phyloP scores from a whole-genome alignment of 2,329 filamentous ascomycete species.

The Talaromyces sp. region DNA sequence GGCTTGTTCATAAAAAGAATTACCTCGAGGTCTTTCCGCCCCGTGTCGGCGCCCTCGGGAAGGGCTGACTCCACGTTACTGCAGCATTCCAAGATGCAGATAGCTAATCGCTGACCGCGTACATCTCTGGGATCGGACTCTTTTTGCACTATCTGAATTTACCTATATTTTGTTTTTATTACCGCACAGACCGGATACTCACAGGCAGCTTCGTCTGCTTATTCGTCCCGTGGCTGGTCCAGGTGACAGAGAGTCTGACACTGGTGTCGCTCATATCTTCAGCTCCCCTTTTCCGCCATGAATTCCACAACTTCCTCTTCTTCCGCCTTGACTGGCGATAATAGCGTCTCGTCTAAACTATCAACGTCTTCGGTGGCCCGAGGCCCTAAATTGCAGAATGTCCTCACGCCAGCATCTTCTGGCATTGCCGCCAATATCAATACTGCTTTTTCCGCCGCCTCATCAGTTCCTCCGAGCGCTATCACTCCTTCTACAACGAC shows the following conservation, averaged over 20 bases:
- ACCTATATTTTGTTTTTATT: slow-evolving; percentile 16
- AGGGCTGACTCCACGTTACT: slow-evolving; percentile 38
- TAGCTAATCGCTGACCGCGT: slow-evolving; percentile 34
- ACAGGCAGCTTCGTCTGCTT: slow-evolving; percentile 17
- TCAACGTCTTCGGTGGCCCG: slow-evolving; percentile 24
- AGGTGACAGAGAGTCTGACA: slow-evolving; percentile 36
- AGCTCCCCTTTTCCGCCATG: slow-evolving; percentile 31
- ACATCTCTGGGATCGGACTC: slow-evolving; percentile 38
- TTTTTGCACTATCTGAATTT: slow-evolving; percentile 22
- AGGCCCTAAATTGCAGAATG: slow-evolving; percentile 33
- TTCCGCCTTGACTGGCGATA: slow-evolving; percentile 34
- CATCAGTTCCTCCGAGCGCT: slow-evolving; percentile 24
- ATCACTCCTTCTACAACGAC: slow-evolving; percentile 25
- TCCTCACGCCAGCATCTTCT: slow-evolving; percentile 27
- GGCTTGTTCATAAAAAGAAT: neutral
- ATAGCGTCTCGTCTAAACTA: slow-evolving; percentile 30
- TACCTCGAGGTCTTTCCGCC: slow-evolving; percentile 1
- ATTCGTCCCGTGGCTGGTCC: slow-evolving; percentile 34
- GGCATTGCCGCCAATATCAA: slow-evolving; percentile 17
- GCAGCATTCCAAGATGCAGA: slow-evolving; percentile 41
- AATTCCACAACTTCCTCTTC: slow-evolving; percentile 32
- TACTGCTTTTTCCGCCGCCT: slow-evolving; percentile 1
- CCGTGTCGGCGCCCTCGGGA: slow-evolving; percentile 35
- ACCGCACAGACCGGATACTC: slow-evolving; percentile 14
- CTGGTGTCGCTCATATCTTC: slow-evolving; percentile 27